Evolutionary conservation across 306 rosid species (phyloP).

Genomic region (Bauhinia variegata): DNA sequence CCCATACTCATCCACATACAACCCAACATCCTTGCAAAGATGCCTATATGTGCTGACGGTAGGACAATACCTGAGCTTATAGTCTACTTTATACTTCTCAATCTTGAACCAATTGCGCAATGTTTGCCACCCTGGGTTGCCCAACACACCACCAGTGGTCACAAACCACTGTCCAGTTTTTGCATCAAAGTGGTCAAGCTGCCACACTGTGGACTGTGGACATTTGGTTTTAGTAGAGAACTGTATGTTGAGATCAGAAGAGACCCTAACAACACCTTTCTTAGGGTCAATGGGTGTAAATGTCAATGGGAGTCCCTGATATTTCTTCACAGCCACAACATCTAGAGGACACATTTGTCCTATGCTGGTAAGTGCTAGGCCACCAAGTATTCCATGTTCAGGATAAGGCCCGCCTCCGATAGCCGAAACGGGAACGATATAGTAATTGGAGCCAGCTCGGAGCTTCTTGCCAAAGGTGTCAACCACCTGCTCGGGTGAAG

Average conservation of each 20-base stretch:
- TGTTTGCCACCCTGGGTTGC: constrained; percentile 37
- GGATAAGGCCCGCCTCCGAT: no score
- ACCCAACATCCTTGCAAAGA: constrained; percentile 48
- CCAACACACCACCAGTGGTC: constrained; percentile 37
- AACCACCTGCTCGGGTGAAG: constrained; percentile 38
- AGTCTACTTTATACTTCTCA: constrained; percentile 43
- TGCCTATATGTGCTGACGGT: constrained; percentile 48
- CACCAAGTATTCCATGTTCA: not conserved
- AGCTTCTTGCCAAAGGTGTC: constrained; percentile 35
- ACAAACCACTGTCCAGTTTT: constrained; percentile 32
- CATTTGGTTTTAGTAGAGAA: constrained; percentile 31
- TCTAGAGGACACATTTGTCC: constrained; percentile 36
- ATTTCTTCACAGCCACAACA: constrained; percentile 37
- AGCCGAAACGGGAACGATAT: constrained; percentile 35
- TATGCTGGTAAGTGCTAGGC: constrained; percentile 14
- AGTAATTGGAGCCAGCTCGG: constrained; percentile 30
- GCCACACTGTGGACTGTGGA: constrained; percentile 35
- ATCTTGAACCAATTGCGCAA: constrained; percentile 55
- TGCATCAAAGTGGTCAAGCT: constrained; percentile 25
- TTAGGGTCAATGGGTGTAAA: constrained; percentile 26
- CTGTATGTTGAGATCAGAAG: constrained; percentile 45
- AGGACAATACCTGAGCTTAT: constrained; percentile 61
- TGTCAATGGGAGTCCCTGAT: constrained; percentile 29
- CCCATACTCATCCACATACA: constrained; percentile 15
- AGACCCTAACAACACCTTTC: constrained; percentile 22